Evolutionary conservation across 768 basidiomycete genomes (phyloP), one percentile per base, ranked within the genome.

Genomic region (Leucosporidium scottii): DNA sequence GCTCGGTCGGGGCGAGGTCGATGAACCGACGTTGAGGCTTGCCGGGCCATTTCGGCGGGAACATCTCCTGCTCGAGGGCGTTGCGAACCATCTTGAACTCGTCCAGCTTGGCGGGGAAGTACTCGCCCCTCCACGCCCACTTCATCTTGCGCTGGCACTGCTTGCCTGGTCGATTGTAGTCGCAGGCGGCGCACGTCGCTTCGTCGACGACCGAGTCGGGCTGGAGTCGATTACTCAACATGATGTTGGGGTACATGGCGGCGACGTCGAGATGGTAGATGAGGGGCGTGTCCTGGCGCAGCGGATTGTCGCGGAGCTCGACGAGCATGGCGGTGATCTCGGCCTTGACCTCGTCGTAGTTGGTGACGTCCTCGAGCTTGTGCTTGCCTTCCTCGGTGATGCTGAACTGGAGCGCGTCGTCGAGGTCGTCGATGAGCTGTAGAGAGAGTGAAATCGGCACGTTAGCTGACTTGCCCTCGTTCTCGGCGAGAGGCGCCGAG

Each of bases 241-340:
- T 99, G 85, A 99, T 98, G 79, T 98, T 99, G 65, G 96, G 96
- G 78, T 99, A 98, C 96, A 99, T 99, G 70, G 96, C 96, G 3
- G 96, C 96, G 70, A 99, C 96, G 75, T 99, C 96, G 75, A 98
- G 80, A 78, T 99, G 96, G 79, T 99, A 99, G 76, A 99, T 98
- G 70, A 98, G 85, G 0, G 96, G 96, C 18, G 86, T 89, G 80
- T 98, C 93, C 53, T 82, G 82, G 20, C 94, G 90, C 62, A 86
- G 84, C 0, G 96, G 94, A 67, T 88, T 86, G 79, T 98, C 93
- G 31, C 91, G 91, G 83, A 98, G 88, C 71, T 86, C 77, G 76
- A 94, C 92, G 34, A 99, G 85, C 56, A 87, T 86, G 0, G 81
- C 76, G 69, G 83, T 83, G 65, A 99, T 96, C 68, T 87, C 80